Evolutionary conservation across 164 flowering plant species (phyloP).

Genomic region (Macadamia integrifolia): DNA sequence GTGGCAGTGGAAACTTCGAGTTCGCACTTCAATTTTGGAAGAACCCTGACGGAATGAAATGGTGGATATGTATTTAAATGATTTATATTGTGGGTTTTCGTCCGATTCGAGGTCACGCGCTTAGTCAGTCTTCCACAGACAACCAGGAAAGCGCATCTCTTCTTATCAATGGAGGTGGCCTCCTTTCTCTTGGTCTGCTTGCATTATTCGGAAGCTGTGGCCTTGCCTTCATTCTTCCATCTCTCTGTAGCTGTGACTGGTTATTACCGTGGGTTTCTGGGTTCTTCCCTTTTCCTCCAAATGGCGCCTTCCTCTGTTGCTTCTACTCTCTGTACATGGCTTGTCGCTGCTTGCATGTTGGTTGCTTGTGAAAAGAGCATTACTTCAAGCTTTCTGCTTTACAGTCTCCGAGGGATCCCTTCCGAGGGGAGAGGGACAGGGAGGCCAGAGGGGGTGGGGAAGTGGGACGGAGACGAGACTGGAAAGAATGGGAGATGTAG

Average conservation of each 20-base stretch:
- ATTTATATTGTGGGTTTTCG: background rate
- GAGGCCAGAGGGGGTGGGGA: no score
- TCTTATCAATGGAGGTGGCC: background rate
- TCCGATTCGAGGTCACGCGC: background rate
- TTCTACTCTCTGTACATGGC: conserved; percentile 82
- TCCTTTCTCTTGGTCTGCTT: background rate
- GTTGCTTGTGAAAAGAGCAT: conserved; percentile 37
- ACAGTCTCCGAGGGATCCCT: conserved; percentile 15
- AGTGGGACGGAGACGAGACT: no score
- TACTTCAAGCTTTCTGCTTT: conserved; percentile 14
- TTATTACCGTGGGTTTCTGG: background rate
- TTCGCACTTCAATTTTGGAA: no score
- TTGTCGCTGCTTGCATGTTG: conserved; percentile 89
- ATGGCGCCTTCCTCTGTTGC: conserved; percentile 23
- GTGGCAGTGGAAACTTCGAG: no score
- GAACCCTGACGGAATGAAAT: no score
- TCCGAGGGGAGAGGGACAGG: no score
- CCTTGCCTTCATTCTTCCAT: background rate
- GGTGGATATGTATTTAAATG: no score
- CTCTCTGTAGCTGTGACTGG: background rate
- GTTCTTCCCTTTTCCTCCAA: background rate
- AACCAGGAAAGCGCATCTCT: background rate
- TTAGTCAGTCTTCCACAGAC: background rate
- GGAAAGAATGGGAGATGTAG: no score
- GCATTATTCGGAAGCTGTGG: background rate